Evolutionary conservation across 306 rosid genomes (phyloP), one percentile per base, ranked within the genome.

Genomic region (Corylus heterophylla): DNA sequence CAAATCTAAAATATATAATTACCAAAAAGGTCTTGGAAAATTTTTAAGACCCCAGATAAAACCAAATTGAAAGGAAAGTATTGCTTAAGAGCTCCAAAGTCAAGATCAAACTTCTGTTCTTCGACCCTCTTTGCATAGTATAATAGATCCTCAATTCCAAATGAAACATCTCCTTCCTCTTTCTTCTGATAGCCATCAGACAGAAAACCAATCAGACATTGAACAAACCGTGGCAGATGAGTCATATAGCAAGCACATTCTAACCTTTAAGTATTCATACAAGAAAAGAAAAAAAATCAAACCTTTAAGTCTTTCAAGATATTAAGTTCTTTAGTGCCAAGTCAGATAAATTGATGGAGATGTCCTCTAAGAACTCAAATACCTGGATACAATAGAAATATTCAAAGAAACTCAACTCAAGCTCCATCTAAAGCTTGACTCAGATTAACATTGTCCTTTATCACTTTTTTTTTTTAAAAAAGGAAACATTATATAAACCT

Each of bases 1-100:
- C 31, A 78, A 76, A 74, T 63, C 37, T n/a, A 75, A 25, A 75
- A 62, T 61, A 42, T 76, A 75, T 84, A 82, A 49, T 81, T 89
- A 95, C 99, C 99, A 71, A 90, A 95, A 76, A 91, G 88, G 86
- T 95, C 98, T 84, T 93, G 99, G 77, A 88, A 80, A 85, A 93
- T 88, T 81, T 95, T 95, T 84, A 95, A 90, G 87, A 93, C 86
- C 81, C 99, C 99, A 31, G 98, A 89, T 74, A 93, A 82, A 84
- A 95, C 99, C 84, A 95, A 77, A 88, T 79, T 88, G 81, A 93
- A 87, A 54, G 97, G 99, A 56, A 95, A 91, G 87, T 89, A 95
- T 86, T 93, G 97, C 87, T 93, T 93, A 72, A 95, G 93, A 88
- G 83, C 88, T 70, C 87, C 91, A 73, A 91, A 85, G 86, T 91